Conservation (phyloP, 306 rosid species). For the Abrus pulchellus region DNA sequence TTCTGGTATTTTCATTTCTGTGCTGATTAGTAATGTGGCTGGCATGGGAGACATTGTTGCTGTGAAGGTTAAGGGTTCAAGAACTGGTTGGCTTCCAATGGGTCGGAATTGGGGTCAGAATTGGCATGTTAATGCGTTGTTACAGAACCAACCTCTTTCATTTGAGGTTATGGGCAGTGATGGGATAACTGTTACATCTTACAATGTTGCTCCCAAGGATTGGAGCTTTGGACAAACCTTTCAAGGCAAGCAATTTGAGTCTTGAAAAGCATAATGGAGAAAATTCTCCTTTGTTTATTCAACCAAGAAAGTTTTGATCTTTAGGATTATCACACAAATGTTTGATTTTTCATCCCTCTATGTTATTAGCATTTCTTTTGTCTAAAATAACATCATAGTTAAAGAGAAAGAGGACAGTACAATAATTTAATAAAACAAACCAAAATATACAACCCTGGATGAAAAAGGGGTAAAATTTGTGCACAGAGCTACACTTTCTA, state of each 20-base stretch:
- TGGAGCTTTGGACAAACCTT: slow-evolving; percentile 94
- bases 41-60: slow-evolving; percentile 81
- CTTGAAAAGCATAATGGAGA: slow-evolving; percentile 45
- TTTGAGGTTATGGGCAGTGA: slow-evolving; percentile 83
- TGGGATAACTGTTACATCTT: slow-evolving; percentile 74
- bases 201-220: slow-evolving; percentile 80
- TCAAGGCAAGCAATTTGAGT: slow-evolving; percentile 80
- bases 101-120: slow-evolving; percentile 98
- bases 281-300: background rate
- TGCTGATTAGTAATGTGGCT: slow-evolving; percentile 79
- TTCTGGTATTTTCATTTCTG: slow-evolving; percentile 78
- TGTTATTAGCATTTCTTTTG: no score
- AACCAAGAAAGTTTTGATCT: background rate
- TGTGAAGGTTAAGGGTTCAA: slow-evolving; percentile 85
- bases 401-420: no score
- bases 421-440: no score
- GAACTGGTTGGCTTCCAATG: slow-evolving; percentile 97
- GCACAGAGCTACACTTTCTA: no score
- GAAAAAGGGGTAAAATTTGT: no score
- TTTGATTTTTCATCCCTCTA: background rate
- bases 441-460: no score
- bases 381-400: no score
- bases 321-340: background rate
- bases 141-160: slow-evolving; percentile 87
- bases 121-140: slow-evolving; percentile 86